Evolutionary conservation across 2,329 filamentous ascomycete genomes (phyloP).

Genomic region (Aureobasidium sp.): DNA sequence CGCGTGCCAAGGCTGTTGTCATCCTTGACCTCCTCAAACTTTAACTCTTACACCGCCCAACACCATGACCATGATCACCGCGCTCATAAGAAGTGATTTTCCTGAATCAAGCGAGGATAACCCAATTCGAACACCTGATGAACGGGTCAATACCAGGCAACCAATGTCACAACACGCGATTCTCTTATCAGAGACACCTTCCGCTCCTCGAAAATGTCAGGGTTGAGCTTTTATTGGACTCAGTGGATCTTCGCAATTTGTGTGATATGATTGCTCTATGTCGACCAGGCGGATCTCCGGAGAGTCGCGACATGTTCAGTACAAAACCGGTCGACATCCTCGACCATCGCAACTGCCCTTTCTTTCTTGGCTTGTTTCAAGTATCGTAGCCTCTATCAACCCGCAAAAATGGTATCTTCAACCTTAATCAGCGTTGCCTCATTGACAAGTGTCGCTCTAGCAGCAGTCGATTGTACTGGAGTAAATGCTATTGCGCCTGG

Average conservation of each 20-base stretch:
- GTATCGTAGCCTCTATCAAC: not conserved
- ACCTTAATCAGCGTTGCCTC: slow-evolving; percentile 4
- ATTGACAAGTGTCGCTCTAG: not conserved
- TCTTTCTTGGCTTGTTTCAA: slow-evolving; percentile 9
- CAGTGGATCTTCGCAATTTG: slow-evolving; percentile 8
- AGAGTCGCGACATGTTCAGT: not conserved
- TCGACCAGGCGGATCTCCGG: not conserved
- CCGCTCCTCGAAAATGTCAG: not conserved
- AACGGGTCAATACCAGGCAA: not conserved
- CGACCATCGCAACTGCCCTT: not conserved
- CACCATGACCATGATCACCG: not conserved
- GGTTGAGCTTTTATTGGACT: not conserved
- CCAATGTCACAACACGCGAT: not conserved
- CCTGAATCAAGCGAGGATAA: no score
- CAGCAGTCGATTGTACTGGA: slow-evolving; percentile 2
- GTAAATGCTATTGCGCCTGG: slow-evolving; percentile 5
- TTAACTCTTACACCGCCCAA: not conserved
- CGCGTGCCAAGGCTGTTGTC: not conserved
- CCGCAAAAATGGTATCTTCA: slow-evolving; percentile 1
- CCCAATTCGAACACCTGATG: not conserved
- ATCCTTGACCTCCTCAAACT: not conserved
- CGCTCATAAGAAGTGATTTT: not conserved
- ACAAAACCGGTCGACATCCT: not conserved
- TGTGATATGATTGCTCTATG: not conserved
- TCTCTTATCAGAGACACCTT: not conserved